A percentile compares a stretch with the other conserved stretches of the same genome.
phyloP scores from a whole-genome alignment of 139 green algal genomes.

The Closterium sp. region DNA sequence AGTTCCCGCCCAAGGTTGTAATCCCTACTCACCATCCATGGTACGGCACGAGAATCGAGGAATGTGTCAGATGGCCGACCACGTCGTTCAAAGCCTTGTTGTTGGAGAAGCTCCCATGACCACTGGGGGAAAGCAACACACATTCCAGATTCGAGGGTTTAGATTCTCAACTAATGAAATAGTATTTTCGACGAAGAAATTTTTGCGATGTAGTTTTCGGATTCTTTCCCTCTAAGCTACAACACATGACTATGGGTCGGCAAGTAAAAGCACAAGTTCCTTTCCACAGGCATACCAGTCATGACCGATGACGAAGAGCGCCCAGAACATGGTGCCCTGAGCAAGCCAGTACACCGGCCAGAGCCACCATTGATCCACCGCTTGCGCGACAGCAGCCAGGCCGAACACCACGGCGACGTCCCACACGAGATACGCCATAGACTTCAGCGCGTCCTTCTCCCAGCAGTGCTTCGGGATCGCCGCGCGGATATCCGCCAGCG shows the following conservation, averaged over 20 bases:
- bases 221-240: too few species aligned
- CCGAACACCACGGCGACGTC: slow-evolving; percentile 83
- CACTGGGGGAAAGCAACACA: slow-evolving; percentile 58
- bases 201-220: not conserved
- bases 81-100: slow-evolving; percentile 90
- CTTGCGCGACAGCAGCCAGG: slow-evolving; percentile 69
- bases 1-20: too few species aligned
- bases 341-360: slow-evolving; percentile 94
- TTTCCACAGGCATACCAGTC: slow-evolving; percentile 74
- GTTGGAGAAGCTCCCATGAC: slow-evolving; percentile 88
- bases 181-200: not conserved
- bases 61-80: slow-evolving; percentile 85
- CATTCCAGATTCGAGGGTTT: not conserved
- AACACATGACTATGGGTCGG: too few species aligned
- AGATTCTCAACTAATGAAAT: not conserved
- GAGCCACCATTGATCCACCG: slow-evolving; percentile 67
- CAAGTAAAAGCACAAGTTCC: not conserved
- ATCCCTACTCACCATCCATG: slow-evolving; percentile 72
- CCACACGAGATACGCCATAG: slow-evolving; percentile 68
- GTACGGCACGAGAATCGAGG: slow-evolving; percentile 92
- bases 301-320: slow-evolving; percentile 93
- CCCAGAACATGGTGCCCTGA: slow-evolving; percentile 98
- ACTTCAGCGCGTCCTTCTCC: slow-evolving; percentile 73
- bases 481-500: slow-evolving; percentile 73
- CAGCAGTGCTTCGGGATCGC: slow-evolving; percentile 82